Evolutionary conservation across 164 flowering plant species (phyloP).

Genomic region (Liquidambar formosana): DNA sequence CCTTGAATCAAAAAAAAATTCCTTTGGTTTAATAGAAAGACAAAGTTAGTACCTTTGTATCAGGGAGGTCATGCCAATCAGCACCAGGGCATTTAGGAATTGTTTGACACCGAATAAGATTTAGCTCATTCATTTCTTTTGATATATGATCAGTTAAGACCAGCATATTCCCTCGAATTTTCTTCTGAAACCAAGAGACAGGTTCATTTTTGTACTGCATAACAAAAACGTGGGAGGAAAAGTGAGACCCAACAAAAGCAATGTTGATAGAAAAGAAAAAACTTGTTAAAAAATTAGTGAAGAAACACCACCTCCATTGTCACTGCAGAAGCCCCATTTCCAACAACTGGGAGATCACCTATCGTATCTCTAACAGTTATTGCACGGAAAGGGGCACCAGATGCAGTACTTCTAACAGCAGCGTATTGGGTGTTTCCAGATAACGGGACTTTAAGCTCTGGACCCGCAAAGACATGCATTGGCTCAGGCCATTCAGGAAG

Average conservation of each 20-base stretch:
- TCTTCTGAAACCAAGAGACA: slow-evolving; percentile 89
- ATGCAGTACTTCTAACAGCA: slow-evolving; percentile 79
- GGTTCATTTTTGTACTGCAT: slow-evolving; percentile 71
- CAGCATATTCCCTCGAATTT: slow-evolving; percentile 56
- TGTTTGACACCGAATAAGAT: slow-evolving; percentile 70
- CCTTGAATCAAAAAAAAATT: too few species aligned
- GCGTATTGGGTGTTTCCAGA: slow-evolving; percentile 59
- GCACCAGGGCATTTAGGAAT: slow-evolving; percentile 92
- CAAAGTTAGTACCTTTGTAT: slow-evolving; percentile 61
- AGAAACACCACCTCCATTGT: slow-evolving; percentile 65
- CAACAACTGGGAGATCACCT: slow-evolving; percentile 89
- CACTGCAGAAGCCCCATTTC: slow-evolving; percentile 66
- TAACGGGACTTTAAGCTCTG: slow-evolving; percentile 69
- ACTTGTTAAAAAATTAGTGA: slow-evolving; percentile 43
- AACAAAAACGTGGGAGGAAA: background rate
- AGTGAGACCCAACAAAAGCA: background rate
- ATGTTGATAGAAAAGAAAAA: too few species aligned
- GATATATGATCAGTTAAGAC: slow-evolving; percentile 73
- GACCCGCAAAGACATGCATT: slow-evolving; percentile 86
- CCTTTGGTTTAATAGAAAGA: slow-evolving; percentile 52
- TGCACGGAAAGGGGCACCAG: slow-evolving; percentile 88
- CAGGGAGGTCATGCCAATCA: slow-evolving; percentile 96
- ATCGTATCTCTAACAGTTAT: slow-evolving; percentile 90
- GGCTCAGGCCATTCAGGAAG: slow-evolving; percentile 99
- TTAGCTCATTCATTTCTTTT: slow-evolving; percentile 92